phyloP scores from a whole-genome alignment of 164 flowering plant genomes.

The Magnolia kwangsiensis region DNA sequence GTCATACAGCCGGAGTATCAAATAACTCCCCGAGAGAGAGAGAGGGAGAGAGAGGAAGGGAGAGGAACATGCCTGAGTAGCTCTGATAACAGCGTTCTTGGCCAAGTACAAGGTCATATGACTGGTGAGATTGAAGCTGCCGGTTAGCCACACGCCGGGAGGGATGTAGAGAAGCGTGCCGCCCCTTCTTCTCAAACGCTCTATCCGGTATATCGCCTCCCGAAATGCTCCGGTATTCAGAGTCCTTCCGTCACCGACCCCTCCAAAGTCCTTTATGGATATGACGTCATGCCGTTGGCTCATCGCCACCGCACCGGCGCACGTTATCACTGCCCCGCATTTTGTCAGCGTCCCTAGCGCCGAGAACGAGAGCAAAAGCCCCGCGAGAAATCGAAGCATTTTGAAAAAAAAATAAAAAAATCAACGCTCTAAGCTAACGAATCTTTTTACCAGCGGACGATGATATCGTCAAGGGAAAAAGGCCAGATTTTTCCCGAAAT shows the following conservation, averaged over 20 bases:
- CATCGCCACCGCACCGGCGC: slow-evolving; percentile 79
- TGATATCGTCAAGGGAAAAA: background rate
- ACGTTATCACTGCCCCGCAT: slow-evolving; percentile 33
- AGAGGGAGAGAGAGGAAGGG: background rate
- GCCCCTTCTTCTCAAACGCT: slow-evolving; percentile 69
- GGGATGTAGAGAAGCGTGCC: slow-evolving; percentile 87
- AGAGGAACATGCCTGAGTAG: slow-evolving; percentile 53
- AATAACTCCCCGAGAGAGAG: too few species aligned
- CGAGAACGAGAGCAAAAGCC: slow-evolving; percentile 10
- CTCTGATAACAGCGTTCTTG: slow-evolving; percentile 75
- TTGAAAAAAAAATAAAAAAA: background rate
- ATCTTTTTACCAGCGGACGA: background rate
- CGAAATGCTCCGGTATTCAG: slow-evolving; percentile 80
- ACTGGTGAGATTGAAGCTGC: slow-evolving; percentile 75
- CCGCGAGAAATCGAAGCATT: slow-evolving; percentile 12
- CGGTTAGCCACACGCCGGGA: slow-evolving; percentile 84
- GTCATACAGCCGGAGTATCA: too few species aligned
- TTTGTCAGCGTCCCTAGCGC: slow-evolving; percentile 5
- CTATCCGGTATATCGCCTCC: slow-evolving; percentile 74
- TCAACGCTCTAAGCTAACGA: background rate
- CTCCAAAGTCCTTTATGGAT: slow-evolving; percentile 85
- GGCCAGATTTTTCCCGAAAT: background rate
- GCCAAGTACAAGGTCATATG: slow-evolving; percentile 92
- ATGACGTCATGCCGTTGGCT: slow-evolving; percentile 52
- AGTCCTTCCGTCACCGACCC: slow-evolving; percentile 81